These are phyloP conservation scores for Solanum chiquidenum DNA, from an alignment of 257 asterid species.

Conservation along the genomic window DNA sequence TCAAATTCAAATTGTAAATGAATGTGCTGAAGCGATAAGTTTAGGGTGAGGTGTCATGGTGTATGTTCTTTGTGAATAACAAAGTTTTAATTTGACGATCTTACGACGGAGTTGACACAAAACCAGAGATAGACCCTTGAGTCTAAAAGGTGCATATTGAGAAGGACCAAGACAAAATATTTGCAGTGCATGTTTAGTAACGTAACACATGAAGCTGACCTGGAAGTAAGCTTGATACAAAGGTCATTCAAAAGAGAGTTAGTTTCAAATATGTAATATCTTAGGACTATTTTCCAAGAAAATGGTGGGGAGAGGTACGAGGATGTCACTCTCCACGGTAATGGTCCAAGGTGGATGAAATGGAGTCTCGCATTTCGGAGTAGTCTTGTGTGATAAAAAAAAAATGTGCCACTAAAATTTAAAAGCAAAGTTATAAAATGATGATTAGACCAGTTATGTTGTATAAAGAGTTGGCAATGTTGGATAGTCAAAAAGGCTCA, in stretches of 20 bases:
- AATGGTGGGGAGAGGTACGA: background rate
- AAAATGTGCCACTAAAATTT: too few relatives aligned
- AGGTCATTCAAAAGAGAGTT: background rate
- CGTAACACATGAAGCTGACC: background rate
- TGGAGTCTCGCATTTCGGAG: background rate
- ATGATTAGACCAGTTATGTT: too few relatives aligned
- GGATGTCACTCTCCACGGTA: background rate
- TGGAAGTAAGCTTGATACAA: background rate
- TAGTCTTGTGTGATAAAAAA: too few relatives aligned
- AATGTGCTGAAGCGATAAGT: background rate
- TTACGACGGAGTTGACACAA: background rate
- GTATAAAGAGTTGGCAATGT: too few relatives aligned
- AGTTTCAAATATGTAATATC: too few relatives aligned
- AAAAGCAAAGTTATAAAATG: too few relatives aligned
- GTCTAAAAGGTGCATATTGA: too few relatives aligned
- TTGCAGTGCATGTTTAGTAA: too few relatives aligned
- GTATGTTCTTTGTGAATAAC: too few relatives aligned
- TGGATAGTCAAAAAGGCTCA: too few relatives aligned
- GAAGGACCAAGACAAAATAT: background rate
- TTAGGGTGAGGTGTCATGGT: background rate
- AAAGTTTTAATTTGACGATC: background rate
- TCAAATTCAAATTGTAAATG: background rate
- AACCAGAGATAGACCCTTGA: background rate
- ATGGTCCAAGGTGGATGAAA: background rate
- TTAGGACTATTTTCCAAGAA: background rate